A percentile compares a stretch with the other conserved stretches of the same genome.
Conservation (phyloP, 2,329 filamentous ascomycete species). For the Endoconidiophora polonica region DNA sequence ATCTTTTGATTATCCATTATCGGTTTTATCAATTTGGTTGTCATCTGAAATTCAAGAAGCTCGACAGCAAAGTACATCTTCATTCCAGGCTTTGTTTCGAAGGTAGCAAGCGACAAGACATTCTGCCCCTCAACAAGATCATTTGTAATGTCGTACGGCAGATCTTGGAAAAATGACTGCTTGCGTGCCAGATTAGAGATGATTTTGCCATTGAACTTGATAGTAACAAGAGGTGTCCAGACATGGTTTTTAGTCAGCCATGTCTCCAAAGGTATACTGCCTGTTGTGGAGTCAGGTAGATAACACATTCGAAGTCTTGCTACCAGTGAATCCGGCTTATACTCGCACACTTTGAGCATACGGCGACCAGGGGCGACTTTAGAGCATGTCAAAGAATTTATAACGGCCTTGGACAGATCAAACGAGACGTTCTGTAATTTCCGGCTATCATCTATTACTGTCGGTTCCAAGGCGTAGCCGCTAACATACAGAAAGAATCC, state of each 20-base stretch:
- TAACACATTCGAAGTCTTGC: slow-evolving; percentile 4
- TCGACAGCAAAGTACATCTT: slow-evolving; percentile 47
- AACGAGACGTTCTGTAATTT: background rate
- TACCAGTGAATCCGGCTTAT: background rate
- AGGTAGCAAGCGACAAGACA: slow-evolving; percentile 35
- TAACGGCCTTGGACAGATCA: background rate
- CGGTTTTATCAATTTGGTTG: slow-evolving; percentile 26
- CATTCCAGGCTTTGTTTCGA: background rate
- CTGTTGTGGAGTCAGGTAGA: background rate
- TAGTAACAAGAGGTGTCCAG: background rate
- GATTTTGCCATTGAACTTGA: background rate
- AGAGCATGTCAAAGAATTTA: background rate
- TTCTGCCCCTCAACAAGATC: slow-evolving; percentile 44
- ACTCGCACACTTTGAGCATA: slow-evolving; percentile 4
- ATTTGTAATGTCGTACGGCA: slow-evolving; percentile 59
- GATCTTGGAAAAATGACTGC: slow-evolving; percentile 55
- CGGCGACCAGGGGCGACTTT: background rate
- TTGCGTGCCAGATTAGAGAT: slow-evolving; percentile 40
- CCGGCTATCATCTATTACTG: background rate
- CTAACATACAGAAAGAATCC: background rate
- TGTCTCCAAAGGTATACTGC: background rate
- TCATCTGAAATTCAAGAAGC: slow-evolving; percentile 38
- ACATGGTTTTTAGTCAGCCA: slow-evolving; percentile 1
- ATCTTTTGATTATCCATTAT: slow-evolving; percentile 23
- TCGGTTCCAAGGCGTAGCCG: slow-evolving; percentile 1